These are phyloP conservation scores for Diaporthe sp. DNA, from an alignment of 2,329 filamentous ascomycete genomes.

Conservation along the genomic window DNA sequence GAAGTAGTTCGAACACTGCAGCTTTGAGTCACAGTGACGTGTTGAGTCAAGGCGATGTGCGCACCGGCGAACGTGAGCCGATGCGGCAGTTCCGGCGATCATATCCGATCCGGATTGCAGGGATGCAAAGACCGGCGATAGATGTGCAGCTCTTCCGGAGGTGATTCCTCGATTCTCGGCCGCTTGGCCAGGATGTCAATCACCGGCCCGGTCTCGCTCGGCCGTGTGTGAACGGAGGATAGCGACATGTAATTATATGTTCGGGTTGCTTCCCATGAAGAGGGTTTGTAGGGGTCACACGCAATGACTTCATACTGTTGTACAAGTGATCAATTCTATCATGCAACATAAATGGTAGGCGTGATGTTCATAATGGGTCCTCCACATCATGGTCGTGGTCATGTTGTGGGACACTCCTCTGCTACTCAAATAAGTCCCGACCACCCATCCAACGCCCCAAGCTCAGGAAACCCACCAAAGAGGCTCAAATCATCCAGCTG, in stretches of 20 bases:
- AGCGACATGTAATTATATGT: too few species aligned
- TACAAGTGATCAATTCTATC: background rate
- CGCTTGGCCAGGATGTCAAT: background rate
- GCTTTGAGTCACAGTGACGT: too few species aligned
- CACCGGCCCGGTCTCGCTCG: background rate
- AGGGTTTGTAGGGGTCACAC: too few species aligned
- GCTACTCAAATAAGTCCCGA: conserved; percentile 18
- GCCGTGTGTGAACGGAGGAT: background rate
- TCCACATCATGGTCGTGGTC: background rate
- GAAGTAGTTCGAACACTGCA: background rate
- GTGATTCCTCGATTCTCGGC: background rate
- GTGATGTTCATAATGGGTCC: background rate
- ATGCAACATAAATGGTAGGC: too few species aligned
- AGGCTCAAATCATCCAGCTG: conserved; percentile 32
- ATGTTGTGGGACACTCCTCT: background rate
- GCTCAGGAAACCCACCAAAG: conserved; percentile 34
- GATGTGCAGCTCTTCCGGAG: background rate
- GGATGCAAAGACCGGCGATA: background rate
- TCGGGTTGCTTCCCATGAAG: too few species aligned
- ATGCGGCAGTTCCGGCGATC: background rate
- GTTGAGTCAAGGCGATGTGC: background rate
- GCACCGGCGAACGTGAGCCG: background rate
- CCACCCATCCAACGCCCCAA: conserved; percentile 33
- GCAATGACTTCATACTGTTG: background rate
- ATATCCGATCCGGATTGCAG: background rate